Evolutionary conservation across 169 alveolate genomes (phyloP), one percentile per base, ranked within the genome.

Genomic region (Plasmodium adleri): DNA sequence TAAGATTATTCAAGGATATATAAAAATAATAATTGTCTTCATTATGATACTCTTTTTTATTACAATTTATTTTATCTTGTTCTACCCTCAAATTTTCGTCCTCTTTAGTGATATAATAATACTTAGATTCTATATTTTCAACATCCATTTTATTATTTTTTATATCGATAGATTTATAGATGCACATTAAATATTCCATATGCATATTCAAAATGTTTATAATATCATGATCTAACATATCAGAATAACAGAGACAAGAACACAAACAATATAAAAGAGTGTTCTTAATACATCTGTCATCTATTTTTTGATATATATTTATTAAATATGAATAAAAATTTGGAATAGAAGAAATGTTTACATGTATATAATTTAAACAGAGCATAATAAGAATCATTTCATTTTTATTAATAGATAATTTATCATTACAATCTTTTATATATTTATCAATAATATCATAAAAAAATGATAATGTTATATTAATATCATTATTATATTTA

Each of bases 351-450:
- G 92, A 86, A 72, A 86, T 54, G 43, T 58, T 70, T 20, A 39
- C 62, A 50, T 86, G 92, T 24, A 86, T 60, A 67, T 86, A 86
- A 86, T 86, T 86, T 72, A 86, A 56, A 24, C 92, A 86, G 26
- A 86, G 75, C 13, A 86, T 59, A 63, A 72, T 71, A 39, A 86
- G 43, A 60, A 86, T 52, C 17, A 86, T 26, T 71, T 86, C 92
- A n/a, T 86, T 70, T 64, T 43, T 71, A 39, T 60, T 72, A 7
- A 73, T 59, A 12, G 45, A 24, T 45, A 86, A 86, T 26, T 86
- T 70, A 13, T 20, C 26, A 2, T 86, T 75, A 47, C 24, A n/a
- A 26, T 67, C 83, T 60, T 83, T 83, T 28, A 86, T 56, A 72
- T 86, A 86, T 3, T 13, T 71, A 43, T 72, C 78, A 45, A 86